A percentile compares a stretch with the other conserved stretches of the same genome.
These are phyloP conservation scores for Endothia cerciana DNA, from an alignment of 2,329 filamentous ascomycete species.

Conservation along the genomic window DNA sequence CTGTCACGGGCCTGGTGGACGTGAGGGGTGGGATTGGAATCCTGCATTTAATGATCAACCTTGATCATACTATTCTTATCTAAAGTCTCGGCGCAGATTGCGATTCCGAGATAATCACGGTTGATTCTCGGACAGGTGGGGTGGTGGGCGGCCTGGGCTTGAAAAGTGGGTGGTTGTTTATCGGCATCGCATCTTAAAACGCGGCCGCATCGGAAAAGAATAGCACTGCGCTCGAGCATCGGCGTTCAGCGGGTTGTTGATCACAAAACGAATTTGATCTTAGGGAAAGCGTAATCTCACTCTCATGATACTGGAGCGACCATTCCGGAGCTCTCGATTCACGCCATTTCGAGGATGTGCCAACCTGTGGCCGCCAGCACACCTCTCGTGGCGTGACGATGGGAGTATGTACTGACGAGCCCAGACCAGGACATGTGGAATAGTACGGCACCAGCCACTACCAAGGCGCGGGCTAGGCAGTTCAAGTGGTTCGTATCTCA, in stretches of 20 bases:
- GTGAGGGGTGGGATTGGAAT: slow-evolving; percentile 25
- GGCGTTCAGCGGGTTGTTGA: slow-evolving; percentile 5
- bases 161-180: neutral
- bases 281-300: neutral
- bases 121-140: neutral
- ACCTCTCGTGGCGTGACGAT: too few species aligned
- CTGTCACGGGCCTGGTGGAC: slow-evolving; percentile 17
- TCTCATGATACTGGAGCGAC: neutral
- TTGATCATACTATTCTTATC: neutral
- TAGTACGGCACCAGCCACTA: too few species aligned
- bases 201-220: neutral
- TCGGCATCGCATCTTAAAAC: neutral
- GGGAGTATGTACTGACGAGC: too few species aligned
- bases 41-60: slow-evolving; percentile 1
- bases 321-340: neutral
- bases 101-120: neutral
- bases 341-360: neutral
- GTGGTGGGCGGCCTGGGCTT: neutral
- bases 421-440: too few species aligned
- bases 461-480: too few species aligned
- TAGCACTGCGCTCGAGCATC: neutral
- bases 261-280: neutral
- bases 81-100: neutral
- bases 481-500: too few species aligned
- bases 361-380: too few species aligned